Evolutionary conservation across 768 basidiomycete species (phyloP).

Genomic region (Suillus subluteus): DNA sequence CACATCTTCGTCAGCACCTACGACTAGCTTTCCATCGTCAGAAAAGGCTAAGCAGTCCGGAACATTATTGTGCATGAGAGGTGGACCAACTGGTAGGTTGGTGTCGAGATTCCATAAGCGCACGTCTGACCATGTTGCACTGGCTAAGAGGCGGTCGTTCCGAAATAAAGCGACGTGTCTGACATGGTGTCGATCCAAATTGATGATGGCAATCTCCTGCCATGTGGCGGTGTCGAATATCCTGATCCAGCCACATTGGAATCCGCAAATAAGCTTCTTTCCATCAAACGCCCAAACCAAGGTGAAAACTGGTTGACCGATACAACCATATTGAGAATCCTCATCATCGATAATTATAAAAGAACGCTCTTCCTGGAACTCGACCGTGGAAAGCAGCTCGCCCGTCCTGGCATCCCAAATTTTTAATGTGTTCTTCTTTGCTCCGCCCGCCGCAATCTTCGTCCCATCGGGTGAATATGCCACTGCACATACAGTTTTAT

Average conservation of each 20-base stretch:
- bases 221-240: not conserved
- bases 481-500: too few species aligned
- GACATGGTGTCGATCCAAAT: not conserved
- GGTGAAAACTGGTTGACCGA: not conserved
- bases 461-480: not conserved
- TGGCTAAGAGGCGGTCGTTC: not conserved
- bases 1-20: not conserved
- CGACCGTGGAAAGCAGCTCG: not conserved
- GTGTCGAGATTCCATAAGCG: slow-evolving; percentile 1
- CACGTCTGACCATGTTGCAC: not conserved
- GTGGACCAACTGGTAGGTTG: not conserved
- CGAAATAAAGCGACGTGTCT: not conserved
- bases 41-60: not conserved
- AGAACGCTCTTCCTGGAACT: not conserved
- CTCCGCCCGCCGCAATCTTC: not conserved
- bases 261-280: not conserved
- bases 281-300: not conserved
- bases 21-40: not conserved
- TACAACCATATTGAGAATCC: not conserved
- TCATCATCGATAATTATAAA: not conserved
- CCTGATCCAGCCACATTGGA: not conserved
- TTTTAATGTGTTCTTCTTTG: not conserved
- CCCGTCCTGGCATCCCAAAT: not conserved
- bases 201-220: not conserved
- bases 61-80: not conserved